These are phyloP conservation scores for Exophiala viscosa DNA, from an alignment of 2,329 filamentous ascomycete species.

Conservation along the genomic window DNA sequence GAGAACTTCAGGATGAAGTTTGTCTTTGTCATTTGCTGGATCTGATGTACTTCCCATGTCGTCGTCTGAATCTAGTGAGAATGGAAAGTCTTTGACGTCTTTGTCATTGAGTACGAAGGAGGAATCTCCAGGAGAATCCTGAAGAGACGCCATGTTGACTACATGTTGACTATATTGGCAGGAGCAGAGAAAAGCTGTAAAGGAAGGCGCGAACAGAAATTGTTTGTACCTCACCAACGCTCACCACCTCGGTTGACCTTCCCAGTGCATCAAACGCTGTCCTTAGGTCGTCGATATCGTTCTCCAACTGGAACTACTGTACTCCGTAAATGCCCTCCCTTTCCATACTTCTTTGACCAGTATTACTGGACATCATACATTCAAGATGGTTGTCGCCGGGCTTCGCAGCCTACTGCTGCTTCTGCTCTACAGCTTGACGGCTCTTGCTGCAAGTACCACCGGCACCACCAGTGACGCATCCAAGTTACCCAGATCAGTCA, in stretches of 20 bases:
- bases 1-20: constrained; percentile 25
- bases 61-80: constrained; percentile 19
- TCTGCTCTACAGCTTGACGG: constrained; percentile 4
- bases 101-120: constrained; percentile 5
- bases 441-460: constrained; percentile 4
- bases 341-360: background rate
- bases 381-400: constrained; percentile 1
- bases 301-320: too few relatives aligned
- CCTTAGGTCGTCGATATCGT: too few relatives aligned
- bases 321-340: background rate
- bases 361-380: background rate
- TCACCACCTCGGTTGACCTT: constrained; percentile 13
- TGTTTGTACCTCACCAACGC: background rate
- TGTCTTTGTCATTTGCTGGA: constrained; percentile 22
- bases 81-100: constrained; percentile 6
- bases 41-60: constrained; percentile 14
- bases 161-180: constrained; percentile 19
- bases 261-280: constrained; percentile 3
- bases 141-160: constrained; percentile 21
- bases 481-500: constrained; percentile 24
- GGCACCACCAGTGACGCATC: constrained; percentile 5
- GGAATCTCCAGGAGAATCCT: constrained; percentile 12
- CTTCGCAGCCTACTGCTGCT: constrained; percentile 15
- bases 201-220: constrained; percentile 2
- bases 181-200: constrained; percentile 6